These are phyloP conservation scores for Apiotrichum domesticum DNA, from an alignment of 1,284 basidiomycete species.

Conservation along the genomic window DNA sequence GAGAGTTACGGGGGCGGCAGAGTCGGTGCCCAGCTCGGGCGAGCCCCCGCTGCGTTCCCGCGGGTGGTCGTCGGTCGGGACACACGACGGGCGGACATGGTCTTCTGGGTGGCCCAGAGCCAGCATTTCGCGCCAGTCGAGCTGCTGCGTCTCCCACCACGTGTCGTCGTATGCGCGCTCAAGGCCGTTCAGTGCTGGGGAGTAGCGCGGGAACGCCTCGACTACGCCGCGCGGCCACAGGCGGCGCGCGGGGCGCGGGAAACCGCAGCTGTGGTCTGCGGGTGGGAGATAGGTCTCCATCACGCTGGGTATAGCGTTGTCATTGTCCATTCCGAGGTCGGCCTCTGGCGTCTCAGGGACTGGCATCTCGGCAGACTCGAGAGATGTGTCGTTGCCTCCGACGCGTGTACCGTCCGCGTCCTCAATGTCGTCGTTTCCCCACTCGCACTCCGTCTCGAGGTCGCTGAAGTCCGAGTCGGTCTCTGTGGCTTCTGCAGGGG, in stretches of 20 bases:
- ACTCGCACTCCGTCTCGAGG: background rate
- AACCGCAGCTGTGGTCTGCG: background rate
- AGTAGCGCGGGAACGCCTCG: background rate
- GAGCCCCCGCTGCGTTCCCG: too few relatives aligned
- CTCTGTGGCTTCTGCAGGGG: background rate
- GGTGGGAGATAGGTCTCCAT: background rate
- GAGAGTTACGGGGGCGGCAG: too few relatives aligned
- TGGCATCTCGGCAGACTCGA: background rate
- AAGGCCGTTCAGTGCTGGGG: background rate
- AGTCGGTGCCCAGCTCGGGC: too few relatives aligned
- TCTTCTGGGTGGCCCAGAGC: background rate
- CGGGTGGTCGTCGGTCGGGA: background rate
- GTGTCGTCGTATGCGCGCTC: constrained; percentile 1
- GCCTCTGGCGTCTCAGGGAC: constrained; percentile 1
- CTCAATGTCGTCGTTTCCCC: background rate
- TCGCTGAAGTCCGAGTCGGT: background rate
- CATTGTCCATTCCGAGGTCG: background rate
- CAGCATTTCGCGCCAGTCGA: constrained; percentile 1
- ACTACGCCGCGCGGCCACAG: background rate
- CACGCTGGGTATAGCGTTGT: background rate
- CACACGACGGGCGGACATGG: background rate
- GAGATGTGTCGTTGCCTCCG: too few relatives aligned
- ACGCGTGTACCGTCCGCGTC: background rate
- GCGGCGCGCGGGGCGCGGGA: background rate
- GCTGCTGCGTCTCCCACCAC: constrained; percentile 2